These are phyloP conservation scores for Lanmaoa pseudosensibilis DNA, from an alignment of 768 basidiomycete genomes.

Conservation along the genomic window DNA sequence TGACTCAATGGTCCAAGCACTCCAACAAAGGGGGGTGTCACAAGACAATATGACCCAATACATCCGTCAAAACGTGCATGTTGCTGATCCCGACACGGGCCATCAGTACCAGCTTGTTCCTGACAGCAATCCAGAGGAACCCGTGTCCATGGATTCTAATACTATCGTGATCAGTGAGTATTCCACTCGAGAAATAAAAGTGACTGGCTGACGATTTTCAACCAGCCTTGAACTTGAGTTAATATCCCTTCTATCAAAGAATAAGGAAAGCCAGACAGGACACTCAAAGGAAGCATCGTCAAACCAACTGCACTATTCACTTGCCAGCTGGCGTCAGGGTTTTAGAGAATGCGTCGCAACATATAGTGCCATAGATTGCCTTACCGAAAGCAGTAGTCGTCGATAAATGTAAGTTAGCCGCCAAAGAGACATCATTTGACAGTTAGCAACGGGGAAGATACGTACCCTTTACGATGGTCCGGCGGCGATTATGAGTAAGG, in stretches of 20 bases:
- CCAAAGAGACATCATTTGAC: too few species aligned
- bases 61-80: constrained; percentile 3
- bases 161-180: constrained; percentile 7
- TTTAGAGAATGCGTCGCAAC: neutral
- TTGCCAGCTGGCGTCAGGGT: neutral
- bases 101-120: constrained; percentile 8
- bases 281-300: neutral
- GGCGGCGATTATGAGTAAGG: neutral
- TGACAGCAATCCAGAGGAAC: neutral
- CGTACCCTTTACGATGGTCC: neutral
- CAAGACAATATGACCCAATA: constrained; percentile 5
- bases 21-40: constrained; percentile 3
- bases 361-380: neutral
- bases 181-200: neutral
- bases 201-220: neutral
- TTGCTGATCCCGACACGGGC: constrained; percentile 5
- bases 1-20: neutral
- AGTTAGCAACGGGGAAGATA: neutral
- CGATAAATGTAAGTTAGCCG: neutral
- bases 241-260: neutral
- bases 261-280: neutral
- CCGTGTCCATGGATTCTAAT: neutral
- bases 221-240: neutral
- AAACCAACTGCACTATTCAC: neutral
- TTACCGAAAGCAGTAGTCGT: neutral